These are phyloP conservation scores for Castanea crenata DNA, from an alignment of 306 rosid genomes.

Conservation along the genomic window DNA sequence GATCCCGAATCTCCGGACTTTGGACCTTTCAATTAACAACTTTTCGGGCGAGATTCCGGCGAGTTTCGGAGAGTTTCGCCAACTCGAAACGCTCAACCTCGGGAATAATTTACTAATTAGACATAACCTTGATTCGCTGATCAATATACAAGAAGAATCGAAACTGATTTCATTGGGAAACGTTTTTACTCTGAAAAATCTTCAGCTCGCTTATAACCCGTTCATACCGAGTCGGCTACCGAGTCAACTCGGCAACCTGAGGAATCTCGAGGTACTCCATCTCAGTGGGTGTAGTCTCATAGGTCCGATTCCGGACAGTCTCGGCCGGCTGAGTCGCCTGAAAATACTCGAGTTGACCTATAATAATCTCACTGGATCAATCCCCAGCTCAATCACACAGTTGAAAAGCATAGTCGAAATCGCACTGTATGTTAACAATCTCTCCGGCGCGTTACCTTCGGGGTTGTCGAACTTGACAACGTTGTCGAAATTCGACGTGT, in stretches of 20 bases:
- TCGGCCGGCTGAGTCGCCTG: conserved; percentile 35
- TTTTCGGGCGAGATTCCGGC: conserved; percentile 62
- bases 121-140: no score
- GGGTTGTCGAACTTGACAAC: conserved; percentile 38
- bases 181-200: conserved; percentile 42
- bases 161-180: conserved; percentile 46
- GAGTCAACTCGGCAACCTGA: conserved; percentile 48
- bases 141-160: conserved; percentile 21
- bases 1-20: conserved; percentile 32
- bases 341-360: conserved; percentile 52
- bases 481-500: conserved; percentile 54
- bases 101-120: conserved; percentile 33
- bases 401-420: conserved; percentile 47
- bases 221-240: conserved; percentile 41
- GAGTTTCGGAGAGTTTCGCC: conserved; percentile 35
- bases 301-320: conserved; percentile 53
- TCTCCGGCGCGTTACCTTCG: conserved; percentile 64
- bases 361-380: conserved; percentile 48
- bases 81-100: conserved; percentile 39
- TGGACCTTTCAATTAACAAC: conserved; percentile 63
- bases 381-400: conserved; percentile 39
- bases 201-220: conserved; percentile 55
- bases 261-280: conserved; percentile 50
- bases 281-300: conserved; percentile 36
- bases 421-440: conserved; percentile 52